Base-by-base conservation (phyloP, 306 rosid species). In the Herpetospermum pedunculosum region DNA sequence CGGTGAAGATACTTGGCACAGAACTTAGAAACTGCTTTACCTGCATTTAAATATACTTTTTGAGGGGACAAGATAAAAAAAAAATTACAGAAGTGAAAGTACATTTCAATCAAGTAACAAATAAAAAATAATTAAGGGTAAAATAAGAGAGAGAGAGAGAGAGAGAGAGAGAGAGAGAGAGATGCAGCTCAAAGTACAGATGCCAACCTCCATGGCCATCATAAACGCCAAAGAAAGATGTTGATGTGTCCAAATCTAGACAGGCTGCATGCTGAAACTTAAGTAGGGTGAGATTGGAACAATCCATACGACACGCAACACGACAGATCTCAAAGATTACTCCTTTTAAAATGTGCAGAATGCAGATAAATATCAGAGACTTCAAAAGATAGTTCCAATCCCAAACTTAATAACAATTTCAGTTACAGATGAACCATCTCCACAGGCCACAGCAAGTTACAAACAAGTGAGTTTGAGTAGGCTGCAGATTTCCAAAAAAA, bases 141-240 rank as follows among this genome's bases (percentile, higher is more conserved):
- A 57, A 3, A 28, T 13, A 10, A 0, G 8, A 5, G 15, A 1
- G 34, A 9, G 57, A 23, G 14, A 11, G 29, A 3, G 14, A 44
- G 53, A 16, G 53, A n/a, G n/a, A n/a, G n/a, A n/a, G n/a, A 49
- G 55, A 49, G 55, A 49, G 10, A 50, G 68, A 29, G 14, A 59
- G 35, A 15, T 8, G 29, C 4, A 3, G 8, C 46, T 63, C 19
- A 21, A 21, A 37, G 2, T 26, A 43, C 21, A 70, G 1, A 77
- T 44, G 58, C 88, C 35, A 38, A 91, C 97, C 99, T 88, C 99
- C 99, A 87, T 94, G 99, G 32, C 99, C 99, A 77, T 94, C 99
- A 77, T 85, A 94, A 81, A 94, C 99, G 57, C 89, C 99, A 81
- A 94, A 91, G 86, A 88, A 91, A 41, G 97, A 91, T 3, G 99